These are phyloP conservation scores for Aureobasidium namibiae DNA, from an alignment of 2,329 filamentous ascomycete species.

Conservation along the genomic window DNA sequence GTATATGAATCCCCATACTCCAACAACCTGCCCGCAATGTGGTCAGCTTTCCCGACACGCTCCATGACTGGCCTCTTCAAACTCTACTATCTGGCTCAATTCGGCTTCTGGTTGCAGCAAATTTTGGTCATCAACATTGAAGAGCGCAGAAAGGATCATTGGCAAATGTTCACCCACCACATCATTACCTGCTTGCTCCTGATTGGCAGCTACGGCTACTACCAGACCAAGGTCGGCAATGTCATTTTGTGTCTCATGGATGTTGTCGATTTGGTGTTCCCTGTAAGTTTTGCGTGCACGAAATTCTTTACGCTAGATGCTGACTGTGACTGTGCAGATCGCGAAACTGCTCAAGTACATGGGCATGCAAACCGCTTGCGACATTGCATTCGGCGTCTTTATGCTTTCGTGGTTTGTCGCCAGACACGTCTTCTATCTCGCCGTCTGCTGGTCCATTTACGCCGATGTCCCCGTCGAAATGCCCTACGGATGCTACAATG, in stretches of 20 bases:
- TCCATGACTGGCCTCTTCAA: conserved; percentile 70
- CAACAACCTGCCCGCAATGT: conserved; percentile 68
- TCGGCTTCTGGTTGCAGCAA: conserved; percentile 90
- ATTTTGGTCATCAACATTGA: conserved; percentile 92
- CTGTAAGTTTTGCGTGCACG: conserved; percentile 48
- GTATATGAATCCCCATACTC: conserved; percentile 71
- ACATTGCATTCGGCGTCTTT: conserved; percentile 76
- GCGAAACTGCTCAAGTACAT: conserved; percentile 94
- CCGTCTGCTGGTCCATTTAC: conserved; percentile 77
- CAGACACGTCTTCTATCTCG: conserved; percentile 72
- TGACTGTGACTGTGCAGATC: conserved; percentile 43
- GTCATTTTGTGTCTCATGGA: conserved; percentile 91
- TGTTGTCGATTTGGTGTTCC: conserved; percentile 78
- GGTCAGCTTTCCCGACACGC: conserved; percentile 75
- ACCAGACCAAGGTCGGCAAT: conserved; percentile 79
- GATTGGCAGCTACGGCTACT: conserved; percentile 74
- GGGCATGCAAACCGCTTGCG: conserved; percentile 66
- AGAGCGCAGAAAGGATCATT: conserved; percentile 86
- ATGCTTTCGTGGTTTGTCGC: conserved; percentile 76
- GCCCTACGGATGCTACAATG: conserved; percentile 61
- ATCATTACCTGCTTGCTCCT: conserved; percentile 80
- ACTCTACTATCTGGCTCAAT: conserved; percentile 81
- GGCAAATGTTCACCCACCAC: conserved; percentile 94
- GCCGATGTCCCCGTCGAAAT: conserved; percentile 55
- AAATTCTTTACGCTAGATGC: not conserved